phyloP scores from a whole-genome alignment of 2,329 filamentous ascomycete species.

The Neonectria punicea region DNA sequence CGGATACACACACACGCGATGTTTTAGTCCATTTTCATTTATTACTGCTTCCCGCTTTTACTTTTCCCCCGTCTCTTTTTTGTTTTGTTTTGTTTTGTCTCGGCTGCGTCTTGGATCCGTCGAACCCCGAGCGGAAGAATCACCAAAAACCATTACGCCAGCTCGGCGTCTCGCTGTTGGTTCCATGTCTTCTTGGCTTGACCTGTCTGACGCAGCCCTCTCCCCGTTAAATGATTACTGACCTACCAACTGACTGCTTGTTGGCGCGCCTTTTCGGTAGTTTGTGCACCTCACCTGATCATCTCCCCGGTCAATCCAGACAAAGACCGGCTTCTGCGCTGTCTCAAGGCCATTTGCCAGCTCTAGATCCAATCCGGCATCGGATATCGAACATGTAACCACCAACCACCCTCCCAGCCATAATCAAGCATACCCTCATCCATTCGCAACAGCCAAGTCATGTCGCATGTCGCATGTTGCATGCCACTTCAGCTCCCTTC shows the following conservation, averaged over 20 bases:
- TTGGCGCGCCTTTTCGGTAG: not conserved
- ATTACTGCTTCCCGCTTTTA: not conserved
- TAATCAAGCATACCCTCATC: not conserved
- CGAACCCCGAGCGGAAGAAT: not conserved
- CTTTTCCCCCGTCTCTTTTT: not conserved
- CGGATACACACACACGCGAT: not conserved
- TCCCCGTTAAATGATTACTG: not conserved
- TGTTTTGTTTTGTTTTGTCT: not conserved
- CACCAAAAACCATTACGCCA: not conserved
- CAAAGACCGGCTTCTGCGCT: constrained; percentile 6
- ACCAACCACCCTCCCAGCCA: not conserved
- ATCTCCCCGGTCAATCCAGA: constrained; percentile 9
- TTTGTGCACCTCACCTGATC: constrained; percentile 7
- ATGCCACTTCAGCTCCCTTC: constrained; percentile 3
- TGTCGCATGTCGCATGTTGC: not conserved
- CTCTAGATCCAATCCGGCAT: constrained; percentile 1
- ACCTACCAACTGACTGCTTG: not conserved
- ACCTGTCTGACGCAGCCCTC: not conserved
- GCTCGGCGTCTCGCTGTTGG: not conserved
- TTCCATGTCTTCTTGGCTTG: not conserved
- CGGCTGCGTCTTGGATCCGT: not conserved
- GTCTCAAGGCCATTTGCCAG: constrained; percentile 12
- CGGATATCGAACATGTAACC: not conserved
- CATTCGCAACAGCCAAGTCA: constrained; percentile 5
- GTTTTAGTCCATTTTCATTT: not conserved